phyloP scores from a whole-genome alignment of 257 asterid species.

The Eustoma russellianum region DNA sequence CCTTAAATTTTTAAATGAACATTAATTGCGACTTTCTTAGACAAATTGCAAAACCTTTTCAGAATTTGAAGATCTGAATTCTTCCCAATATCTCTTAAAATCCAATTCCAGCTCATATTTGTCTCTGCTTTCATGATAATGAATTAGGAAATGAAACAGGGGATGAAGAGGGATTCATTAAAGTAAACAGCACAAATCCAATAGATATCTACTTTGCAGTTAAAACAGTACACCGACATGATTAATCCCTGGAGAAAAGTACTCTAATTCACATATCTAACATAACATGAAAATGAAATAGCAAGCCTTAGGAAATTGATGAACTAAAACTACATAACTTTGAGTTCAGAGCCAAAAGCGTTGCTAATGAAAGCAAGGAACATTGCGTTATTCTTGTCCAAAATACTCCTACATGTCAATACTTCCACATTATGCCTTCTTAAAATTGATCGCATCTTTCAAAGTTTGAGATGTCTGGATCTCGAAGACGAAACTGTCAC shows the following conservation, averaged over 20 bases:
- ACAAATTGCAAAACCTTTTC: constrained; percentile 31
- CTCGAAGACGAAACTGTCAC: too few relatives aligned
- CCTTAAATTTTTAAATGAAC: neutral
- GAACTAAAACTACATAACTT: neutral
- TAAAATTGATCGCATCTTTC: neutral
- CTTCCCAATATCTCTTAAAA: constrained; percentile 96
- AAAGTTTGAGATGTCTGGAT: too few relatives aligned
- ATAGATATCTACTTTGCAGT: neutral
- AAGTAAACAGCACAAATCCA: constrained; percentile 2
- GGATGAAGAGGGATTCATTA: neutral
- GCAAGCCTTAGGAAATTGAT: neutral
- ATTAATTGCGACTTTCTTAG: neutral
- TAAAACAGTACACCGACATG: neutral
- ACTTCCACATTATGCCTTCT: neutral
- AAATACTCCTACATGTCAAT: neutral
- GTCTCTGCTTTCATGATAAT: constrained; percentile 26
- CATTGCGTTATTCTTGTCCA: neutral
- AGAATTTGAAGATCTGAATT: constrained; percentile 76
- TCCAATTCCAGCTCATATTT: constrained; percentile 89
- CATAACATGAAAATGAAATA: too few relatives aligned
- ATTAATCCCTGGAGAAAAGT: too few relatives aligned
- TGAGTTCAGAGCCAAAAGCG: neutral
- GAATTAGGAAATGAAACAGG: neutral
- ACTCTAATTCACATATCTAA: too few relatives aligned
- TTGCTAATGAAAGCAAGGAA: too few relatives aligned